Percentiles rank a stretch among this genome's conserved stretches.
Evolutionary conservation across 495 filamentous ascomycete genomes (phyloP).

Genomic region (Zalerion maritima): DNA sequence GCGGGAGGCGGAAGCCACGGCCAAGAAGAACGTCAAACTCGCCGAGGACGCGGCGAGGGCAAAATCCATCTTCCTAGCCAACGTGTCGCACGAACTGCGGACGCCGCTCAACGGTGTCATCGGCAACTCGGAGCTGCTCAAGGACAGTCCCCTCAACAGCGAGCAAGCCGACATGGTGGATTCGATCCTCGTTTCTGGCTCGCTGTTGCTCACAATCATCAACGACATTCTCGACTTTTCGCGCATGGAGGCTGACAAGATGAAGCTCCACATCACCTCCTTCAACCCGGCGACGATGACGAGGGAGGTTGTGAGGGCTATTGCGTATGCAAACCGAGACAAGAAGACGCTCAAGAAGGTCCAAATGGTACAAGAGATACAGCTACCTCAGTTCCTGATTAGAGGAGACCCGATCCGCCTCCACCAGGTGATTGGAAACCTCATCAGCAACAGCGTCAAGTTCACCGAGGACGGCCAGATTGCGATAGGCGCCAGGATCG

Average conservation of each 20-base stretch:
- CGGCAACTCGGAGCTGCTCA: conserved; percentile 75
- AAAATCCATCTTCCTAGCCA: conserved; percentile 85
- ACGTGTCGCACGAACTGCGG: conserved; percentile 76
- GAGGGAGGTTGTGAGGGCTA: conserved; percentile 70
- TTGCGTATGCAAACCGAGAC: conserved; percentile 71
- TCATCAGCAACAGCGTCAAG: conserved; percentile 87
- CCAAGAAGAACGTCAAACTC: conserved; percentile 72
- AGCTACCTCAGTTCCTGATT: conserved; percentile 65
- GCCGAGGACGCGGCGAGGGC: conserved; percentile 85
- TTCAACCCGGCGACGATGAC: conserved; percentile 78
- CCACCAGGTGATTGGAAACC: conserved; percentile 85
- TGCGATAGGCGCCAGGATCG: conserved; percentile 57
- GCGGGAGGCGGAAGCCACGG: conserved; percentile 66
- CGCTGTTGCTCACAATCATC: conserved; percentile 82
- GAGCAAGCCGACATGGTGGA: conserved; percentile 89
- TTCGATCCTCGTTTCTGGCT: conserved; percentile 78
- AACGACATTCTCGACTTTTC: conserved; percentile 92
- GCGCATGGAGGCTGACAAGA: conserved; percentile 87
- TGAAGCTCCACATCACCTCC: conserved; percentile 79
- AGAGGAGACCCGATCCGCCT: conserved; percentile 80
- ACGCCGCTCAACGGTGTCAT: conserved; percentile 84
- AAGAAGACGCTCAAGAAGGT: conserved; percentile 45
- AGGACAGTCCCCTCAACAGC: conserved; percentile 57
- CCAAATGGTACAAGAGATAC: conserved; percentile 54
- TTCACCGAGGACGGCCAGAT: conserved; percentile 81